Evolutionary conservation across 2,329 filamentous ascomycete species (phyloP).

Genomic region (Sphaerulina musiva): DNA sequence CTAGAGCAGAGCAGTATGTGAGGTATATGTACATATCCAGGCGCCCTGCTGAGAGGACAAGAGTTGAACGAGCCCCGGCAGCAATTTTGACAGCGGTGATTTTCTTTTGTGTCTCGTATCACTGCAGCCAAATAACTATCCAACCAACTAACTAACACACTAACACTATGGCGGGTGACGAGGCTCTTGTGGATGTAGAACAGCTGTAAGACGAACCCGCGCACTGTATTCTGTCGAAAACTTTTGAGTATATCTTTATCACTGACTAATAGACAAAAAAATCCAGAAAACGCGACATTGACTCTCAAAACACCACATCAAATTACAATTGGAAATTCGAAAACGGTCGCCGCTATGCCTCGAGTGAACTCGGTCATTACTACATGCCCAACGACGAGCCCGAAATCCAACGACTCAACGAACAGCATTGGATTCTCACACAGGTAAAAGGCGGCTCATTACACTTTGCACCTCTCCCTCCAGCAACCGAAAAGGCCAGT

Average conservation of each 20-base stretch:
- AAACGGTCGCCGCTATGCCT: constrained; percentile 24
- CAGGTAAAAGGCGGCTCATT: constrained; percentile 18
- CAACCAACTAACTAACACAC: too few species aligned
- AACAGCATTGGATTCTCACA: constrained; percentile 23
- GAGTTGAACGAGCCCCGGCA: too few species aligned
- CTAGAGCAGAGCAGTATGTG: too few species aligned
- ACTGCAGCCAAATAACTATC: background rate
- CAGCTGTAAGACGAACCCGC: constrained; percentile 1
- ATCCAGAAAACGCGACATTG: background rate
- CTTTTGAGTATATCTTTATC: background rate
- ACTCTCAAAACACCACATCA: background rate
- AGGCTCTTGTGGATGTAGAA: constrained; percentile 1
- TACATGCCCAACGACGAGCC: constrained; percentile 26
- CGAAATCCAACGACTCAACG: constrained; percentile 24
- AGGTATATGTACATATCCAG: background rate
- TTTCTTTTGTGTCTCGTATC: too few species aligned
- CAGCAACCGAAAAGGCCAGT: background rate
- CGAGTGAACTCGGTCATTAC: constrained; percentile 21
- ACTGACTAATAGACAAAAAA: background rate
- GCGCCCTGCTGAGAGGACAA: too few species aligned
- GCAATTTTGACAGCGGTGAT: too few species aligned
- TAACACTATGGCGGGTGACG: background rate
- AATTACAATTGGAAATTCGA: constrained; percentile 19
- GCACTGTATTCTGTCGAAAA: too few species aligned
- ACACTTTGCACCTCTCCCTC: constrained; percentile 17